phyloP scores from a whole-genome alignment of 2,329 filamentous ascomycete genomes.

The Orbilia blumenaviensis region DNA sequence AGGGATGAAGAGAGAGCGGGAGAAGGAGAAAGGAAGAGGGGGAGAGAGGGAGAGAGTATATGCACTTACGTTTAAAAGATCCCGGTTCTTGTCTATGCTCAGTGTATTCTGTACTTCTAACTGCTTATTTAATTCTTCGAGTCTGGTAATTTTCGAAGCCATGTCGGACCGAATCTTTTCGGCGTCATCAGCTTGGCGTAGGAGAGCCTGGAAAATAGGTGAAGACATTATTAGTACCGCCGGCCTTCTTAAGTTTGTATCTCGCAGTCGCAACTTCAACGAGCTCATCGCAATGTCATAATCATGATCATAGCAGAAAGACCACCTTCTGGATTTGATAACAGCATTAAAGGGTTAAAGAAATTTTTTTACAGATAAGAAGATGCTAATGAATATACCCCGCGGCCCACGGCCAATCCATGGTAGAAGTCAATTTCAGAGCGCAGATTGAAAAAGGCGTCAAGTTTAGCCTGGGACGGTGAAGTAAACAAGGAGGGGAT shows the following conservation, averaged over 20 bases:
- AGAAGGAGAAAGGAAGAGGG: neutral
- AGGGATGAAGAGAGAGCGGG: neutral
- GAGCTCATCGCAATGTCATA: slow-evolving; percentile 40
- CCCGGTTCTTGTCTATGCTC: slow-evolving; percentile 83
- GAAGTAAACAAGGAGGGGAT: slow-evolving; percentile 33
- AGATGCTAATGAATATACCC: slow-evolving; percentile 42
- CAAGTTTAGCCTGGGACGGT: slow-evolving; percentile 37
- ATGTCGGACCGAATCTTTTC: slow-evolving; percentile 83
- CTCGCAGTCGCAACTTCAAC: slow-evolving; percentile 42
- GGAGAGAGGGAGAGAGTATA: neutral
- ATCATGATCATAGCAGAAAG: neutral
- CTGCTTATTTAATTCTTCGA: slow-evolving; percentile 77
- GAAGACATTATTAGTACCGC: slow-evolving; percentile 44
- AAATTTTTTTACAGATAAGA: slow-evolving; percentile 48
- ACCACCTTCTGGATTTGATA: slow-evolving; percentile 48
- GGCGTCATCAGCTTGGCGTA: slow-evolving; percentile 90
- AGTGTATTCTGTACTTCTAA: slow-evolving; percentile 80
- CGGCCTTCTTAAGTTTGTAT: slow-evolving; percentile 37
- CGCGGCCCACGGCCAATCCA: slow-evolving; percentile 47
- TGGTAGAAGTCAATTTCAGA: slow-evolving; percentile 35
- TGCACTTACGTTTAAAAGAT: slow-evolving; percentile 70
- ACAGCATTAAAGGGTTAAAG: neutral
- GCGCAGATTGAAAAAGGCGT: slow-evolving; percentile 21
- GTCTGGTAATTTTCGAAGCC: slow-evolving; percentile 74
- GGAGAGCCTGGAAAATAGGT: slow-evolving; percentile 72